phyloP scores from a whole-genome alignment of 1,284 basidiomycete genomes.

The Papiliotrema terrestris region DNA sequence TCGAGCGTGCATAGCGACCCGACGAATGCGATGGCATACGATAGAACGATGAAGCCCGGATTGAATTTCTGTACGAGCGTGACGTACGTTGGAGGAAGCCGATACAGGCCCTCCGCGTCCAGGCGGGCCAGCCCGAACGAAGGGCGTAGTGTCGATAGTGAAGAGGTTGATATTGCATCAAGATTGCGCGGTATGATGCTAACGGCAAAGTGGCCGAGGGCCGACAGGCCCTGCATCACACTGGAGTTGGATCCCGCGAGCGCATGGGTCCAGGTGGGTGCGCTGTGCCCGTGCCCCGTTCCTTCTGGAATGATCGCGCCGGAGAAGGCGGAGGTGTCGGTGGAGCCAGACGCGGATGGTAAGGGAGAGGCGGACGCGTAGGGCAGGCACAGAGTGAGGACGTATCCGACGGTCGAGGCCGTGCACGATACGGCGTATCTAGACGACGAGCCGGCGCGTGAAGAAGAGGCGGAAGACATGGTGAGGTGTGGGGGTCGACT shows the following conservation, averaged over 20 bases:
- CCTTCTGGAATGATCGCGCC: not conserved
- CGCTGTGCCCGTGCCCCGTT: not conserved
- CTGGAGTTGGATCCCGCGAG: too few species aligned
- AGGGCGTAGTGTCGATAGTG: not conserved
- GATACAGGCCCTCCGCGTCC: constrained; percentile 7
- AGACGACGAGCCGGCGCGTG: too few species aligned
- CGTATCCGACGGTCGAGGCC: constrained; percentile 9
- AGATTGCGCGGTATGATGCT: not conserved
- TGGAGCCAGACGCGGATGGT: not conserved
- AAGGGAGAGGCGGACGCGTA: constrained; percentile 26
- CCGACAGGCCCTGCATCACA: not conserved
- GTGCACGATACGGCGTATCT: too few species aligned
- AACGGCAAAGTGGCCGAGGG: not conserved
- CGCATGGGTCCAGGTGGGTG: too few species aligned
- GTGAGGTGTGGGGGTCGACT: too few species aligned
- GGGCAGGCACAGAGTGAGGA: constrained; percentile 28
- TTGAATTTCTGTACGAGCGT: constrained; percentile 39
- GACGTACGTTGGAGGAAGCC: constrained; percentile 26
- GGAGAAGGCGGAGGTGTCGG: not conserved
- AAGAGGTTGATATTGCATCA: not conserved
- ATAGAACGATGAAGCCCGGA: constrained; percentile 48
- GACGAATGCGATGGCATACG: constrained; percentile 48
- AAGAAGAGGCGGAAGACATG: too few species aligned
- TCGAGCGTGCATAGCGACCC: constrained; percentile 50
- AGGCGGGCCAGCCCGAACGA: constrained; percentile 1